Percentiles rank a stretch among this genome's conserved stretches.
phyloP scores from a whole-genome alignment of 2,329 filamentous ascomycete species.

The Cladosporium sp. region DNA sequence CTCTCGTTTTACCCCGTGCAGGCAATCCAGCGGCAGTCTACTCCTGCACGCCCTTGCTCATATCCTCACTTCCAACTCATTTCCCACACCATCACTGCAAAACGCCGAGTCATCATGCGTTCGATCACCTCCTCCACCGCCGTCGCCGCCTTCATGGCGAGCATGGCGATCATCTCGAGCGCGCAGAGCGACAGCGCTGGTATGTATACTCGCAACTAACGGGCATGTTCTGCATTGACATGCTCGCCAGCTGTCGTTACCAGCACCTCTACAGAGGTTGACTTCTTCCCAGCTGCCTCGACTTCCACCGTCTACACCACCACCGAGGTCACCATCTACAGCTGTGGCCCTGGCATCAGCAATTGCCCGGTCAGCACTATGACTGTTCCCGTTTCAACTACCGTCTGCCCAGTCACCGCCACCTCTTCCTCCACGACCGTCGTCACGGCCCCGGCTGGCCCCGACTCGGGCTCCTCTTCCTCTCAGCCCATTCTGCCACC shows the following conservation, averaged over 20 bases:
- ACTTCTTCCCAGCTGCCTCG: slow-evolving; percentile 31
- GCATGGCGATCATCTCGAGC: not conserved
- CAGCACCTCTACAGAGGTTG: slow-evolving; percentile 7
- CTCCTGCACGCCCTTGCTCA: not conserved
- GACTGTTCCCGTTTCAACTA: slow-evolving; percentile 39
- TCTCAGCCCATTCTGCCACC: slow-evolving; percentile 11
- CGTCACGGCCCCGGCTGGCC: slow-evolving; percentile 8
- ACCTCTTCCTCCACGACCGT: slow-evolving; percentile 20
- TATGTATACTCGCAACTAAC: not conserved
- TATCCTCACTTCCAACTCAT: not conserved
- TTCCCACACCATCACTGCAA: not conserved
- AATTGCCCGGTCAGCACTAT: slow-evolving; percentile 40
- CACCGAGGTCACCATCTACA: slow-evolving; percentile 39
- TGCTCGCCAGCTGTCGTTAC: not conserved
- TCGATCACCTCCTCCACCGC: not conserved
- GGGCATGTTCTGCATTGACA: not conserved
- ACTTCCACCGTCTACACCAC: slow-evolving; percentile 42
- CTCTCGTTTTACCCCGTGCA: not conserved
- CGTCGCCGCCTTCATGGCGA: not conserved
- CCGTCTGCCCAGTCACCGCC: slow-evolving; percentile 40
- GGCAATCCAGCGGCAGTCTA: not conserved
- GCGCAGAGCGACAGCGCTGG: not conserved
- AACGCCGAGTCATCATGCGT: slow-evolving; percentile 1
- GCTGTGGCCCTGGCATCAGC: slow-evolving; percentile 36
- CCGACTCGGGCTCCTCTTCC: not conserved